phyloP scores from a whole-genome alignment of 192 early-diverging fungal genomes.

The Podila verticillata region DNA sequence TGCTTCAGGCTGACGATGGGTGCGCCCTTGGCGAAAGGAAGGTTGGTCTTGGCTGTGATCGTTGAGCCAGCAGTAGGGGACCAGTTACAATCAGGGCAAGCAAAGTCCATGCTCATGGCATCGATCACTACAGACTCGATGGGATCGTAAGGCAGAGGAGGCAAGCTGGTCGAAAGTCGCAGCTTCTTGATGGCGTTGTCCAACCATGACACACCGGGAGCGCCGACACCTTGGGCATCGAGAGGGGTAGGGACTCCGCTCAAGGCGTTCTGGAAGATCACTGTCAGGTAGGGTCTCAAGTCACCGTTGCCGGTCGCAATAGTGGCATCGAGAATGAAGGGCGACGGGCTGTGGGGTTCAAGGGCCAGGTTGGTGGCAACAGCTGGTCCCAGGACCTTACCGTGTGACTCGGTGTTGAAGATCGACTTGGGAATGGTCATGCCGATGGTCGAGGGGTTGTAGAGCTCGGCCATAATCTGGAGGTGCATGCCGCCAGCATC shows the following conservation, averaged over 20 bases:
- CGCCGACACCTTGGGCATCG: conserved; percentile 12
- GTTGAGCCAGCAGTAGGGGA: conserved; percentile 50
- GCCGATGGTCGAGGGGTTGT: conserved; percentile 50
- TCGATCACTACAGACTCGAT: conserved; percentile 57
- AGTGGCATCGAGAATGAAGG: conserved; percentile 22
- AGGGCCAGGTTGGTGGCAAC: not conserved
- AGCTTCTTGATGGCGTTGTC: conserved; percentile 29
- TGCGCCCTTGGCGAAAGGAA: conserved; percentile 66
- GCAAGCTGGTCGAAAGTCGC: not conserved
- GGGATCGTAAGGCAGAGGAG: conserved; percentile 5
- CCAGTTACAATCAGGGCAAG: conserved; percentile 32
- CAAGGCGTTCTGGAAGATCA: conserved; percentile 18
- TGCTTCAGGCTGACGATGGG: conserved; percentile 56
- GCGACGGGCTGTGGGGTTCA: conserved; percentile 7
- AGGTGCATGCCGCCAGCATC: conserved; percentile 36
- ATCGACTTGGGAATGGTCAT: conserved; percentile 36
- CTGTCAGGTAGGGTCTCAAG: conserved; percentile 2
- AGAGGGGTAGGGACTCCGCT: conserved; percentile 13
- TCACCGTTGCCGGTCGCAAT: conserved; percentile 1
- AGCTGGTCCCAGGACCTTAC: conserved; percentile 20
- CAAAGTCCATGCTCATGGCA: conserved; percentile 57
- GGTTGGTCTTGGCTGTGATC: conserved; percentile 55
- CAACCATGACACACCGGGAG: conserved; percentile 38
- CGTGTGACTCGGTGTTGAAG: conserved; percentile 28
- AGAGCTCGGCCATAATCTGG: conserved; percentile 20